Percentiles rank a stretch among this genome's conserved stretches.
phyloP scores from a whole-genome alignment of 768 basidiomycete species.

The Tylopilus vinaceipallidus region DNA sequence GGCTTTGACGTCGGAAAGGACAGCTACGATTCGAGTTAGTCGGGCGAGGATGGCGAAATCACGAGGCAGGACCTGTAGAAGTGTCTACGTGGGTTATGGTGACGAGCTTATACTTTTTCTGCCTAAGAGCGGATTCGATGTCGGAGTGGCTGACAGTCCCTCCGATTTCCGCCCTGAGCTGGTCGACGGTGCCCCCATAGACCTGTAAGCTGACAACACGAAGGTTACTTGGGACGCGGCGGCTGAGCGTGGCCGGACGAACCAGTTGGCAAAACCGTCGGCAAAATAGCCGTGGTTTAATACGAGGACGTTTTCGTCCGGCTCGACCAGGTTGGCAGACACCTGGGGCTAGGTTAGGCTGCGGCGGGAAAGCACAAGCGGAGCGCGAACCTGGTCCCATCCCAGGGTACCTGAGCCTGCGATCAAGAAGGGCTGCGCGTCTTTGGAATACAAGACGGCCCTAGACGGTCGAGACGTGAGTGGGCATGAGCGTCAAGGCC shows the following conservation, averaged over 20 bases:
- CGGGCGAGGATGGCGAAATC: neutral
- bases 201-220: slow-evolving; percentile 58
- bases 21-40: slow-evolving; percentile 44
- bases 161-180: slow-evolving; percentile 82
- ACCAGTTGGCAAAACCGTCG: slow-evolving; percentile 88
- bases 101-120: slow-evolving; percentile 83
- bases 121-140: slow-evolving; percentile 66
- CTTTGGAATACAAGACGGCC: slow-evolving; percentile 73
- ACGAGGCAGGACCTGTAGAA: slow-evolving; percentile 56
- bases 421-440: slow-evolving; percentile 88
- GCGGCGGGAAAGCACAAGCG: neutral
- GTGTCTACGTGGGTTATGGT: slow-evolving; percentile 97
- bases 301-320: slow-evolving; percentile 76
- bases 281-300: slow-evolving; percentile 94
- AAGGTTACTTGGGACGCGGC: neutral
- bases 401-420: slow-evolving; percentile 95
- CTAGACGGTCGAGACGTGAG: slow-evolving; percentile 32
- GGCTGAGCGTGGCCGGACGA: slow-evolving; percentile 5
- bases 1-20: slow-evolving; percentile 78
- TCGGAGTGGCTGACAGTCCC: slow-evolving; percentile 60
- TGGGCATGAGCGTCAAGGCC: neutral
- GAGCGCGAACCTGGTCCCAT: slow-evolving; percentile 78
- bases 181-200: slow-evolving; percentile 86
- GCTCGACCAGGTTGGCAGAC: slow-evolving; percentile 85
- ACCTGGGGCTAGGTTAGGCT: slow-evolving; percentile 50